Evolutionary conservation across 495 filamentous ascomycete species (phyloP), one percentile per base, ranked within the genome.

Genomic region (Penicillium desertorum): DNA sequence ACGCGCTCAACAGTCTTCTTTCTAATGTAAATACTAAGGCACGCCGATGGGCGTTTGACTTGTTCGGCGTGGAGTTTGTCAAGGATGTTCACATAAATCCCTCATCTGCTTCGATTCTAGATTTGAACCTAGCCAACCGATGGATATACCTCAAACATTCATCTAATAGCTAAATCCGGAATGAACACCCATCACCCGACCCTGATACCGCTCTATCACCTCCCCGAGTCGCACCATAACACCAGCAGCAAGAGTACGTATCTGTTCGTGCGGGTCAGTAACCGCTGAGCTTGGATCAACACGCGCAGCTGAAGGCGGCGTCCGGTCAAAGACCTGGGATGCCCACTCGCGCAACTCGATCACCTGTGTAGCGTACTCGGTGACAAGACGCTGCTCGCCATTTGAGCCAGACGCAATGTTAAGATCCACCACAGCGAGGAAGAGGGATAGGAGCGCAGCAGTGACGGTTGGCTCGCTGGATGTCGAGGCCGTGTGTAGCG

Each of bases 361-460:
- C 47, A 69, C 74, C 60, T 71, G 67, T 54, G 47, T 63, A 41
- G 71, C 77, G 39, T 70, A 71, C 37, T 79, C 75, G 0, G 72
- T 81, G 45, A 92, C 88, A 67, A 93, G 88, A 36, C 84, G 81
- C 57, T 85, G 81, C 55, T 84, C 81, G 27, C 81, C 86, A 9
- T 88, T 67, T 7, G 80, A 79, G 45, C 78, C 74, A 57, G 75
- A 76, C 20, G 64, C 74, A 37, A 76, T 71, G 56, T 96, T 96
- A n/a, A 96, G 76, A 54, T 96, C 91, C 11, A 98, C 71, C 22
- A 96, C 56, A n/a, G 87, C 88, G 30, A 96, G 74, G 51, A 96
- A 84, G 3, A 83, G 82, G 49, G 94, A 89, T 12, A 98, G 73
- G 42, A 96, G 71, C 0, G 90, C 88, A 43, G 89, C 81, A 9